Evolutionary conservation across 345 rosid species (phyloP), one percentile per base, ranked within the genome.

Genomic region (Noccaea caerulescens): DNA sequence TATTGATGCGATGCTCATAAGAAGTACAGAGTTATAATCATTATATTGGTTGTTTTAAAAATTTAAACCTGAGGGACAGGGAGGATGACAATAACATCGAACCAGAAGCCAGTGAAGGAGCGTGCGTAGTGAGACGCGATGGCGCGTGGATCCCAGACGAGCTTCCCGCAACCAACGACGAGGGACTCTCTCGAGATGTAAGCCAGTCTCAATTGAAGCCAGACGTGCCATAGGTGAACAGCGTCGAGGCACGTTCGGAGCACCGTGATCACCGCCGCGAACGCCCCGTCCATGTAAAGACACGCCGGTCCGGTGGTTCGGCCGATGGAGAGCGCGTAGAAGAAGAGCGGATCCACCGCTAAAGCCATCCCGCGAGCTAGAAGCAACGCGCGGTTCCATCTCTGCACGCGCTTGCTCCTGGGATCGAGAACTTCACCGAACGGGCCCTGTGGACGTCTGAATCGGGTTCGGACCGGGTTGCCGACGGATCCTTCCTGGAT

Each of bases 121-220:
- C 84, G 77, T 8, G 84, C 71, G 56, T 90, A 90, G 80, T 85
- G 90, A 0, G 77, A 56, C 10, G 92, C 96, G 72, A 93, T 86
- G 4, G 89, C 85, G 60, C 79, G 84, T 45, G 92, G 82, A 79
- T 93, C 93, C 98, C 97, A 93, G 78, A 90, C 95, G 60, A 93
- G 95, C 73, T 90, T 93, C 49, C 98, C 95, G 9, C 95, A 90
- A 7, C 98, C 98, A 6, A 90, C 86, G 0, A 93, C 98, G 14
- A 93, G 80, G 0, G 98, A 88, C 83, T 90, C 97, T 39, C 82
- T 76, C 0, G 97, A 90, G 71, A 90, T 88, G 66, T 90, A 93
- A 1, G 97, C 98, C 71, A 87, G 10, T 78, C 88, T 59, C 71
- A 93, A 88, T 68, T 93, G 96, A 66, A 90, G 82, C 89, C 93